phyloP scores from a whole-genome alignment of 805 yeast species.

The Metschnikowia noctiluminum region DNA sequence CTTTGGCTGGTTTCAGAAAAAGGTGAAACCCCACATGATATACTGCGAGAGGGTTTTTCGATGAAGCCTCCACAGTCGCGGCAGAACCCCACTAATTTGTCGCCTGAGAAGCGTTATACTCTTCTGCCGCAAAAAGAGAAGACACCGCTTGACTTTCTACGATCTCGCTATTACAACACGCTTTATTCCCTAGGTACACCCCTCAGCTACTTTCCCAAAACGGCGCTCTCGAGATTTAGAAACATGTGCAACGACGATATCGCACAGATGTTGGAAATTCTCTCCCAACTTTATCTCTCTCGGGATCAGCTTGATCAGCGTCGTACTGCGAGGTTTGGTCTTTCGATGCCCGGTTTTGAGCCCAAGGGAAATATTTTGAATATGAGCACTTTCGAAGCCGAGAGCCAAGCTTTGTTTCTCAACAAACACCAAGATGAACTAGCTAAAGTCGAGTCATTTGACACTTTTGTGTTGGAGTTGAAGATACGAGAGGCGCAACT shows the following conservation, averaged over 20 bases:
- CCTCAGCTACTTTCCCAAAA: slow-evolving; percentile 45
- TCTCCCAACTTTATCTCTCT: slow-evolving; percentile 31
- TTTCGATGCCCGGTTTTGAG: slow-evolving; percentile 11
- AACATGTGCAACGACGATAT: slow-evolving; percentile 36
- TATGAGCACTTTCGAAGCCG: slow-evolving; percentile 23
- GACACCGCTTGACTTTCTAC: slow-evolving; percentile 32
- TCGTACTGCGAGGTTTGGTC: slow-evolving; percentile 33
- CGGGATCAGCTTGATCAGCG: slow-evolving; percentile 42
- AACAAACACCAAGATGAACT: slow-evolving; percentile 5
- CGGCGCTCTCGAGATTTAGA: slow-evolving; percentile 45
- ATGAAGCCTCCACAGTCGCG: slow-evolving; percentile 21
- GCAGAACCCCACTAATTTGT: too few relatives aligned
- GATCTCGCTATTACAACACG: slow-evolving; percentile 32
- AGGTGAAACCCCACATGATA: neutral
- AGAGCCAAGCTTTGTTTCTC: slow-evolving; percentile 21
- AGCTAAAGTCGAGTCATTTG: slow-evolving; percentile 18
- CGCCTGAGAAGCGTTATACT: slow-evolving; percentile 2
- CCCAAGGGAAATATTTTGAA: slow-evolving; percentile 1
- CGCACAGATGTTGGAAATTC: slow-evolving; percentile 16
- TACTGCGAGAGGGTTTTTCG: slow-evolving; percentile 9
- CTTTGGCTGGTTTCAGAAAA: slow-evolving; percentile 1
- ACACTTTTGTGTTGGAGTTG: slow-evolving; percentile 35
- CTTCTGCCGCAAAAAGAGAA: slow-evolving; percentile 17
- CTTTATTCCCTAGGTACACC: slow-evolving; percentile 41
- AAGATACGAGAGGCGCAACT: slow-evolving; percentile 56